These are phyloP conservation scores for Phytophthora cajani DNA, from an alignment of 352 stramenopile species.

Conservation along the genomic window DNA sequence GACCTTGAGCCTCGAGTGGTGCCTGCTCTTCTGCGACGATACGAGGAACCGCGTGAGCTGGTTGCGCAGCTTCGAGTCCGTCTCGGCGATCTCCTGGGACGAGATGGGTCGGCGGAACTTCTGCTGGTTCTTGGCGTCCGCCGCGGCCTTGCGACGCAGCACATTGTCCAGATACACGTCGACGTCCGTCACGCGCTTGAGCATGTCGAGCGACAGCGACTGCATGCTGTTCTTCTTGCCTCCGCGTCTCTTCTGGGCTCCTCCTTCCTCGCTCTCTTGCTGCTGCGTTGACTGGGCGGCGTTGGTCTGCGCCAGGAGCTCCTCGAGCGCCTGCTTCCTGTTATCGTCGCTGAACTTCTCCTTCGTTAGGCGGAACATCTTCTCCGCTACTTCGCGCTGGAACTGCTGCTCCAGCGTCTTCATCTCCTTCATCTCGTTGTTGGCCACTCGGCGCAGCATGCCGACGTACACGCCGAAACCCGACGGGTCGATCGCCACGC, in stretches of 20 bases:
- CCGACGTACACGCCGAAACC: constrained; percentile 83
- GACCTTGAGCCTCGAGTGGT: constrained; percentile 85
- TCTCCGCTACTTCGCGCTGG: constrained; percentile 76
- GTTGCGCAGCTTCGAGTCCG: constrained; percentile 78
- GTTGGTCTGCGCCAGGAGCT: constrained; percentile 56
- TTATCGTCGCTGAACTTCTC: constrained; percentile 88
- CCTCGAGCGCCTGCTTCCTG: constrained; percentile 70
- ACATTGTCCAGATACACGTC: constrained; percentile 88
- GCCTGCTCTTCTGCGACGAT: constrained; percentile 74
- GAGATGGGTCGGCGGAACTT: constrained; percentile 55
- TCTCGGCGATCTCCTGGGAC: constrained; percentile 75
- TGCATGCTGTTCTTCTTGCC: constrained; percentile 41
- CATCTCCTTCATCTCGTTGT: constrained; percentile 84
- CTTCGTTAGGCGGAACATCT: constrained; percentile 85
- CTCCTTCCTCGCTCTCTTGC: constrained; percentile 17
- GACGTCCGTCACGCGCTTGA: constrained; percentile 81
- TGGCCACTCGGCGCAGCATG: constrained; percentile 74
- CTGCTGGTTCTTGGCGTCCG: constrained; percentile 36
- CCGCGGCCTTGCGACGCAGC: constrained; percentile 62
- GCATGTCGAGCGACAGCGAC: constrained; percentile 81
- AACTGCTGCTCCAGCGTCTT: constrained; percentile 84
- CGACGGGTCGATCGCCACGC: constrained; percentile 62
- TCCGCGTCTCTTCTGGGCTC: constrained; percentile 16
- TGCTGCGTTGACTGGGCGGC: constrained; percentile 12
- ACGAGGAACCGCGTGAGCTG: constrained; percentile 81